Evolutionary conservation across 1,284 basidiomycete genomes (phyloP).

Genomic region (Cystobasidiaceae sp.): DNA sequence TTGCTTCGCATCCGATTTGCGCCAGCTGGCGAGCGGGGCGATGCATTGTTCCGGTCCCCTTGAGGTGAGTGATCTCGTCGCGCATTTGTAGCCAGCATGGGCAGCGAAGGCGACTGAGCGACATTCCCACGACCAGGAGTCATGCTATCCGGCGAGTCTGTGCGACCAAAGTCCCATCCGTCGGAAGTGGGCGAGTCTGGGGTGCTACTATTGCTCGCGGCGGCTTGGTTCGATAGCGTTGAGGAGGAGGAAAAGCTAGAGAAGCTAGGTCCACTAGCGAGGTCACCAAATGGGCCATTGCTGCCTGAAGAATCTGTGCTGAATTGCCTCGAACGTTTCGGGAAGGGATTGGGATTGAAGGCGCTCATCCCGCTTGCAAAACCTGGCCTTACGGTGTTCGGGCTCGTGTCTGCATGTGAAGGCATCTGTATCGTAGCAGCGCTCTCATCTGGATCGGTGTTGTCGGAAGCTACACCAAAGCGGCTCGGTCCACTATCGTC

Average conservation of each 20-base stretch:
- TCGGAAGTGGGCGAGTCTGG: not conserved
- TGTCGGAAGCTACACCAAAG: not conserved
- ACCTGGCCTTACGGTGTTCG: conserved; percentile 6
- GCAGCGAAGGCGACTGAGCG: conserved; percentile 20
- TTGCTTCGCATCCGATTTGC: conserved; percentile 21
- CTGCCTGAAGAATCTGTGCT: conserved; percentile 3
- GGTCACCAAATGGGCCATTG: not conserved
- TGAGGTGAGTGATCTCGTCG: no score
- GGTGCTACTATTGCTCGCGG: no score
- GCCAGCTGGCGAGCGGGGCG: not conserved
- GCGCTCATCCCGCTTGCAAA: not conserved
- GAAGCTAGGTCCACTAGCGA: conserved; percentile 2
- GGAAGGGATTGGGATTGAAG: conserved; percentile 25
- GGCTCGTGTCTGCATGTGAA: not conserved
- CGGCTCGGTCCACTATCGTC: not conserved
- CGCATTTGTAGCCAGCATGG: not conserved
- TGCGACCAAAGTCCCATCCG: conserved; percentile 1
- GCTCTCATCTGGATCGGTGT: not conserved
- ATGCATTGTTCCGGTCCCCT: not conserved
- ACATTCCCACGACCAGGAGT: not conserved
- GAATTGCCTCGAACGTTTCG: conserved; percentile 6
- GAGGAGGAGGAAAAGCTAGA: no score
- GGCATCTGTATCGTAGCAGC: not conserved
- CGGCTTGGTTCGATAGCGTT: no score
- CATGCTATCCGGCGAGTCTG: conserved; percentile 3